Base-by-base conservation (phyloP, 2,329 filamentous ascomycete genomes). In the Talaromyces sp. region DNA sequence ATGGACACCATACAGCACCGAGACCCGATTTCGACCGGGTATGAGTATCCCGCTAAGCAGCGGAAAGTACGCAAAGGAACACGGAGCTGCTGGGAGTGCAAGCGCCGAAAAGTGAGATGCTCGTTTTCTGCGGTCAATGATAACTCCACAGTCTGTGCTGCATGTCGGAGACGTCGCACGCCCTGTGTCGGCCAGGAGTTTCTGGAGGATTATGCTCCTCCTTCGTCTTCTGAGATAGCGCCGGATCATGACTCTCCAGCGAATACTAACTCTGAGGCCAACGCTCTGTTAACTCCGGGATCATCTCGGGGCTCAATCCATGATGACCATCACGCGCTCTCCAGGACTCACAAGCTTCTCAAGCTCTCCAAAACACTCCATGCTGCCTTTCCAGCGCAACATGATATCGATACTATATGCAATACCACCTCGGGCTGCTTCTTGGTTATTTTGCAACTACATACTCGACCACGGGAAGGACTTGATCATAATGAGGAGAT, bases 11-110 rank as follows among this genome's bases (percentile, higher is more conserved):
- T 8, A 8, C 31, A 35, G 35, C 50, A 35, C 31, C 50, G 31
- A 43, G 37, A 59, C 37, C 22, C 56, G 13, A 43, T 16, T 5
- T 59, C 56, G 56, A 16, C 24, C 24, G 39, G 56, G 8, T 19
- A 27, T 14, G 39, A 59, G 37, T 59, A 41, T 59, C 39, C 56
- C 37, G 39, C 43, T 11, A 59, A 59, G 35, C 59, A 48, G n/a
- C 60, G 60, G 9, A 62, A 62, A 62, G 45, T 62, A 3, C 60
- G 60, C 35, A 62, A 62, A 35, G 60, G 60, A 16, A 62, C 60
- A 3, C 60, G 60, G 10, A 62, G 60, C 47, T 62, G 60, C 43
- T 62, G 60, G 60, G 60, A 62, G 27, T 62, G 60, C 24, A 62
- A 62, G 14, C 60, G 60, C 47, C 37, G 60, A 33, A 62, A 62